These are phyloP conservation scores for Metschnikowia cerradonensis DNA, from an alignment of 805 yeast species.

Conservation along the genomic window DNA sequence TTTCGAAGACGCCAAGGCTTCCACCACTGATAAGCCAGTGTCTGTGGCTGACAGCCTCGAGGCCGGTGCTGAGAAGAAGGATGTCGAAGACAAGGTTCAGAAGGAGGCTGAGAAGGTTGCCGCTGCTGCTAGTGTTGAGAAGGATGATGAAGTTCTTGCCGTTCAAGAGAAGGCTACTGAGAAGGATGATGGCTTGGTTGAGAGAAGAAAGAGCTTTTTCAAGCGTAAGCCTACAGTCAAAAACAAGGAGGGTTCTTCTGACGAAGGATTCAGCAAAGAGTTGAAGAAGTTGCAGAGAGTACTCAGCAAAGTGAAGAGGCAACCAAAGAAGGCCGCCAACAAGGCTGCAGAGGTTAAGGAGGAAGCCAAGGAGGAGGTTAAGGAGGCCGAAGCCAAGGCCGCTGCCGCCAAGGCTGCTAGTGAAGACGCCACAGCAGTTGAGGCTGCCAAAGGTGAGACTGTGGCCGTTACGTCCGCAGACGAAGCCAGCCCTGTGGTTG, in stretches of 20 bases:
- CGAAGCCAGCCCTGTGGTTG: neutral
- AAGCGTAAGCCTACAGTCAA: neutral
- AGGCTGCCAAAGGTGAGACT: neutral
- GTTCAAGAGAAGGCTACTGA: conserved; percentile 17
- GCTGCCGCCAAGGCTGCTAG: neutral
- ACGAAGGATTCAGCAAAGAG: neutral
- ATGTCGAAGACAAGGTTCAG: neutral
- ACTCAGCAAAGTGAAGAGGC: conserved; percentile 1
- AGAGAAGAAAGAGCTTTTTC: conserved; percentile 9
- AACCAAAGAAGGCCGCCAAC: neutral
- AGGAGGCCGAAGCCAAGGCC: neutral
- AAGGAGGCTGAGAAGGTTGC: conserved; percentile 6
- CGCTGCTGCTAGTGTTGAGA: neutral
- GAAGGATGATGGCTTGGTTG: conserved; percentile 12
- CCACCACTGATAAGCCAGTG: conserved; percentile 4
- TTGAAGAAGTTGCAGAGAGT: conserved; percentile 1
- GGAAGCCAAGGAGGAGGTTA: neutral
- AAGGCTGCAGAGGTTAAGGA: neutral
- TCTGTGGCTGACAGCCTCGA: neutral
- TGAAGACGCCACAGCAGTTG: neutral
- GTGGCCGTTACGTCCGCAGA: neutral
- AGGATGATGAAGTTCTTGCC: neutral
- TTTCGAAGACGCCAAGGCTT: neutral
- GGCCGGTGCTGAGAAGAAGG: neutral
- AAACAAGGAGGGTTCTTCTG: neutral